Percentiles rank a stretch among this genome's conserved stretches.
Conservation (phyloP, 2,329 filamentous ascomycete species). For the Karstenula rhodostoma region DNA sequence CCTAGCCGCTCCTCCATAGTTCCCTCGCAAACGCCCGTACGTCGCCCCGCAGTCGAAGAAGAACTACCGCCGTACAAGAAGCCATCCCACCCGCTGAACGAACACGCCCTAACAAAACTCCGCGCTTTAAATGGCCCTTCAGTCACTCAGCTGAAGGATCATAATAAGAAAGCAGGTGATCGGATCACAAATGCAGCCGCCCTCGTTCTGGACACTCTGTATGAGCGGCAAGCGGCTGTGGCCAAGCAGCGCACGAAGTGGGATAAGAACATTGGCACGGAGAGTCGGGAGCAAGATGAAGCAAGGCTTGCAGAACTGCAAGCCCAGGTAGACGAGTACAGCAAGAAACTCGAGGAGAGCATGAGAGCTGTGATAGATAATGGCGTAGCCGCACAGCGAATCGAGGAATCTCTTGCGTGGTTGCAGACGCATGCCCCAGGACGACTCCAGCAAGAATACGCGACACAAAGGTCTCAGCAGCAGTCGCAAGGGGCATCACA, state of each 20-base stretch:
- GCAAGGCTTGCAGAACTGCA: conserved; percentile 49
- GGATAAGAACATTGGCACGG: conserved; percentile 45
- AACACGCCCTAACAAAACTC: conserved; percentile 56
- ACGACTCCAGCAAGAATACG: conserved; percentile 37
- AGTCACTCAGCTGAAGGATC: conserved; percentile 56
- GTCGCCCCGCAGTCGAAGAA: conserved; percentile 17
- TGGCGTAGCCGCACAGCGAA: conserved; percentile 55
- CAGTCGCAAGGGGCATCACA: conserved; percentile 47
- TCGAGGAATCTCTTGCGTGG: conserved; percentile 55
- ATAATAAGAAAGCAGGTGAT: conserved; percentile 57
- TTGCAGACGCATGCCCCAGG: conserved; percentile 50
- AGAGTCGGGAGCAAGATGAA: conserved; percentile 51
- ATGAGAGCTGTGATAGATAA: conserved; percentile 68
- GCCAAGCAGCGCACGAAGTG: conserved; percentile 43
- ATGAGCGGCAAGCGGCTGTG: conserved; percentile 48
- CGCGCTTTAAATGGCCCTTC: conserved; percentile 54
- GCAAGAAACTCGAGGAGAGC: conserved; percentile 63
- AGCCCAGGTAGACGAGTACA: conserved; percentile 60
- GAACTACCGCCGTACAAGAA: conserved; percentile 62
- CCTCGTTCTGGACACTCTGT: conserved; percentile 65
- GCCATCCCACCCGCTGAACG: conserved; percentile 61
- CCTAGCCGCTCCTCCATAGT: conserved; percentile 21
- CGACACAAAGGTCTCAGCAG: conserved; percentile 48
- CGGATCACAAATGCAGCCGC: conserved; percentile 60
- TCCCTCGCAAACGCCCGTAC: conserved; percentile 16